These are phyloP conservation scores for Aspergillus aculeatus DNA, from an alignment of 2,329 filamentous ascomycete species.

Conservation along the genomic window DNA sequence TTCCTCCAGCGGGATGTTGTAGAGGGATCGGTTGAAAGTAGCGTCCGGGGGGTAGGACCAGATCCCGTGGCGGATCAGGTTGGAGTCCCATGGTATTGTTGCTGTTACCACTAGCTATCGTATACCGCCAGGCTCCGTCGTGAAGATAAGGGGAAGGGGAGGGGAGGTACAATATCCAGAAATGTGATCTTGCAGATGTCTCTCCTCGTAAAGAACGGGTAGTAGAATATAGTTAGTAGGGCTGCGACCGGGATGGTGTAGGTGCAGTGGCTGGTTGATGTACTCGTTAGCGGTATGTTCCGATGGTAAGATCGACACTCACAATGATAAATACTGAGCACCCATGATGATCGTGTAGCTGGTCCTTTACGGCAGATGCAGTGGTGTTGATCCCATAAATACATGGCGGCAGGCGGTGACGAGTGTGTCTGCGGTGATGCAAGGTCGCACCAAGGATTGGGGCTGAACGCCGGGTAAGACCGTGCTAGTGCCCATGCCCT, in stretches of 20 bases:
- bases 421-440: not conserved
- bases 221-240: constrained; percentile 58
- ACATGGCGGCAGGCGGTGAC: not conserved
- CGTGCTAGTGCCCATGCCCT: not conserved
- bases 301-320: not conserved
- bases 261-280: constrained; percentile 55
- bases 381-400: not conserved
- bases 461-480: not conserved
- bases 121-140: not conserved
- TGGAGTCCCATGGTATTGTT: constrained; percentile 75
- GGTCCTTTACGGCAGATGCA: not conserved
- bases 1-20: constrained; percentile 68
- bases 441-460: not conserved
- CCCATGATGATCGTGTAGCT: not conserved
- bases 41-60: constrained; percentile 70
- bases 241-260: constrained; percentile 66
- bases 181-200: constrained; percentile 64
- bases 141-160: accelerated
- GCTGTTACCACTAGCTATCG: constrained; percentile 61
- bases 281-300: not conserved
- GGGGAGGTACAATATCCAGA: constrained; percentile 49
- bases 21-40: constrained; percentile 62
- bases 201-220: constrained; percentile 60
- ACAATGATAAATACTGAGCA: constrained; percentile 10
- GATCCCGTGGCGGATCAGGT: constrained; percentile 65